phyloP scores from a whole-genome alignment of 1,284 basidiomycete genomes.

The Abortiporus biennis region DNA sequence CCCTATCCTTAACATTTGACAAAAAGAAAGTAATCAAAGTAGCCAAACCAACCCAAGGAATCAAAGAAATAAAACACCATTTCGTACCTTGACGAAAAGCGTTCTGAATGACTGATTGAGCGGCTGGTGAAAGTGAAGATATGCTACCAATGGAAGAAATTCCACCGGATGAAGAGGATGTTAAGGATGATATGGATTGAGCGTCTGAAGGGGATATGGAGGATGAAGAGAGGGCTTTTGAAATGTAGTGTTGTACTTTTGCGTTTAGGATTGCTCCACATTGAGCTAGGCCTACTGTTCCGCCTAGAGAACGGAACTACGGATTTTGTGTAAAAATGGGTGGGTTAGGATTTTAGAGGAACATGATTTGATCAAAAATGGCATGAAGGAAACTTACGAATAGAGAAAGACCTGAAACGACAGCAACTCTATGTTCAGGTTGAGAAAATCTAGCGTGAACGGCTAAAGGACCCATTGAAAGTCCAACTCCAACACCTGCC shows the following conservation, averaged over 20 bases:
- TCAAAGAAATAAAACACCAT: slow-evolving; percentile 39
- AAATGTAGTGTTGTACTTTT: slow-evolving; percentile 32
- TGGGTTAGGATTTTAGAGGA: neutral
- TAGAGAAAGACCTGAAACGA: slow-evolving; percentile 34
- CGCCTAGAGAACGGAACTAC: slow-evolving; percentile 42
- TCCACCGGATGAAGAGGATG: slow-evolving; percentile 13
- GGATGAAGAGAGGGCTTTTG: slow-evolving; percentile 20
- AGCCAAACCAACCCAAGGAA: slow-evolving; percentile 39
- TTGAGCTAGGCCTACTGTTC: slow-evolving; percentile 45
- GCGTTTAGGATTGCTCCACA: slow-evolving; percentile 41
- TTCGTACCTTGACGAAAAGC: slow-evolving; percentile 36
- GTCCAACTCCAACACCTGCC: slow-evolving; percentile 38
- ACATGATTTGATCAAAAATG: neutral
- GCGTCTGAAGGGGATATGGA: slow-evolving; percentile 23
- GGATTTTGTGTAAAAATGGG: slow-evolving; percentile 1
- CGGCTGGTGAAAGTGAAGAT: slow-evolving; percentile 25
- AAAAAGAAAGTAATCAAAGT: slow-evolving; percentile 33
- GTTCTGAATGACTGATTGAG: slow-evolving; percentile 29
- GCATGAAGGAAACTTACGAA: slow-evolving; percentile 30
- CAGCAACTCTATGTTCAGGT: slow-evolving; percentile 30
- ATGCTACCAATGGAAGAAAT: slow-evolving; percentile 31
- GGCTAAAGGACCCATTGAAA: slow-evolving; percentile 31
- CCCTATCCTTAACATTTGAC: slow-evolving; percentile 26
- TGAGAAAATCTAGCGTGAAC: slow-evolving; percentile 42
- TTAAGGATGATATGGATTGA: slow-evolving; percentile 15